Conservation (phyloP, 2,329 filamentous ascomycete genomes). For the Fusarium algeriense region DNA sequence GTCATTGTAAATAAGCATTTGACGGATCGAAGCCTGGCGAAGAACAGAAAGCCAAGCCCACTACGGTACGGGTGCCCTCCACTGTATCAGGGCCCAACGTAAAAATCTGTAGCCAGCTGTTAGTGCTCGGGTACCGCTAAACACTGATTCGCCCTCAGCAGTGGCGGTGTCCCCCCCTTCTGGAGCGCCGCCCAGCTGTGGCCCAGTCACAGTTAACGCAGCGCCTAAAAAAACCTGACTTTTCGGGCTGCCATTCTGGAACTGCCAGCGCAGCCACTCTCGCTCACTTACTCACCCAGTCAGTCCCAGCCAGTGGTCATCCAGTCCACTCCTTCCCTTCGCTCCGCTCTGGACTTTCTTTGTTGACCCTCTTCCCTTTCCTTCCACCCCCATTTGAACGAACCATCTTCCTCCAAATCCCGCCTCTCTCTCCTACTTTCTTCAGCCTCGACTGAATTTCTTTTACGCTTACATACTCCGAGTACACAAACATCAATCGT, state of each 20-base stretch:
- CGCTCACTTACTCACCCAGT: conserved; percentile 16
- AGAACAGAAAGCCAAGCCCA: conserved; percentile 27
- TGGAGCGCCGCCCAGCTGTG: conserved; percentile 26
- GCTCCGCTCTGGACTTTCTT: conserved; percentile 39
- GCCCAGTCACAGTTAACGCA: conserved; percentile 31
- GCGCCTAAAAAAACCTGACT: conserved; percentile 49
- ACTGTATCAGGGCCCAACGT: conserved; percentile 41
- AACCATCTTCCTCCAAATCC: conserved; percentile 47
- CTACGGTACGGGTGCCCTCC: conserved; percentile 17
- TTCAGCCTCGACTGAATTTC: conserved; percentile 48
- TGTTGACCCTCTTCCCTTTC: conserved; percentile 46
- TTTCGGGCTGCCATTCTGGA: conserved; percentile 47
- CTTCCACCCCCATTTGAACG: conserved; percentile 46
- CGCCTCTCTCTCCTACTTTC: conserved; percentile 42
- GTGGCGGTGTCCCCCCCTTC: conserved; percentile 46
- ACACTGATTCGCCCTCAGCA: conserved; percentile 34
- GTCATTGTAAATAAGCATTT: conserved; percentile 43
- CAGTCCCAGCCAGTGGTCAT: conserved; percentile 14
- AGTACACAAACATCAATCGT: conserved; percentile 11
- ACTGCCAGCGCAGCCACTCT: conserved; percentile 38
- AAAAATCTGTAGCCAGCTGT: conserved; percentile 38
- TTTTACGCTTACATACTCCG: conserved; percentile 33
- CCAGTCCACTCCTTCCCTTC: conserved; percentile 34
- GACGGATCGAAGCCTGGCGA: conserved; percentile 47
- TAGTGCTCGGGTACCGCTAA: conserved; percentile 45